phyloP scores from a whole-genome alignment of 2,329 filamentous ascomycete species.

The Plenodomus lindquistii region DNA sequence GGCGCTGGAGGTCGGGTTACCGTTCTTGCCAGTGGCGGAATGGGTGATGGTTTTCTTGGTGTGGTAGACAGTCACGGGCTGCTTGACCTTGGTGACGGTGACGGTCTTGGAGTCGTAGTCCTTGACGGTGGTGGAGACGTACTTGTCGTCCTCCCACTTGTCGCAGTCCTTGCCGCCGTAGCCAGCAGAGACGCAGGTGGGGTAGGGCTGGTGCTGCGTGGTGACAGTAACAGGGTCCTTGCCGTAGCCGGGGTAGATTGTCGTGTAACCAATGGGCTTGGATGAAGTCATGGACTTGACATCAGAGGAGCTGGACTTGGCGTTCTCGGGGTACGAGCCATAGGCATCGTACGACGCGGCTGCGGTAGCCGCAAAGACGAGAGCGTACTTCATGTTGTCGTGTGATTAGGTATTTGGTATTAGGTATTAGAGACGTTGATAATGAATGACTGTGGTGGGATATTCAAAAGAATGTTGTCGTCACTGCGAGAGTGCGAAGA shows the following conservation, averaged over 20 bases:
- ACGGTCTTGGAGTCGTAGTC: constrained; percentile 30
- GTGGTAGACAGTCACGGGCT: constrained; percentile 34
- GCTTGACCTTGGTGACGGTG: constrained; percentile 32
- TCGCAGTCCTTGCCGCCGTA: constrained; percentile 20
- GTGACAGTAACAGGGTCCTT: constrained; percentile 36
- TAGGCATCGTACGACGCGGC: constrained; percentile 25
- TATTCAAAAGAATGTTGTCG: constrained; percentile 16
- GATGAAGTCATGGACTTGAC: constrained; percentile 15
- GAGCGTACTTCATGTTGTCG: constrained; percentile 26
- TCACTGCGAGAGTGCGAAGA: constrained; percentile 22
- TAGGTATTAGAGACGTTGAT: constrained; percentile 11
- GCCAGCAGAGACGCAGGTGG: constrained; percentile 29
- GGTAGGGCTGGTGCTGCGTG: constrained; percentile 35
- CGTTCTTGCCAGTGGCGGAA: constrained; percentile 10
- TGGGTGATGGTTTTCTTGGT: constrained; percentile 33
- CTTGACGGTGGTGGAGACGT: constrained; percentile 32
- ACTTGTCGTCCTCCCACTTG: constrained; percentile 27
- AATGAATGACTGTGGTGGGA: constrained; percentile 35
- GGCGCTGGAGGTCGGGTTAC: constrained; percentile 11
- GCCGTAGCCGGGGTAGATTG: constrained; percentile 31
- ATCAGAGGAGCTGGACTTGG: constrained; percentile 9
- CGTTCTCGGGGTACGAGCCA: constrained; percentile 11
- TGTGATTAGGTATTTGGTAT: constrained; percentile 6
- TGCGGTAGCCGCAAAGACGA: constrained; percentile 32
- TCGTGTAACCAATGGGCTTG: constrained; percentile 29